phyloP scores from a whole-genome alignment of 768 basidiomycete species.

The Omphalotus guepiniiformis region DNA sequence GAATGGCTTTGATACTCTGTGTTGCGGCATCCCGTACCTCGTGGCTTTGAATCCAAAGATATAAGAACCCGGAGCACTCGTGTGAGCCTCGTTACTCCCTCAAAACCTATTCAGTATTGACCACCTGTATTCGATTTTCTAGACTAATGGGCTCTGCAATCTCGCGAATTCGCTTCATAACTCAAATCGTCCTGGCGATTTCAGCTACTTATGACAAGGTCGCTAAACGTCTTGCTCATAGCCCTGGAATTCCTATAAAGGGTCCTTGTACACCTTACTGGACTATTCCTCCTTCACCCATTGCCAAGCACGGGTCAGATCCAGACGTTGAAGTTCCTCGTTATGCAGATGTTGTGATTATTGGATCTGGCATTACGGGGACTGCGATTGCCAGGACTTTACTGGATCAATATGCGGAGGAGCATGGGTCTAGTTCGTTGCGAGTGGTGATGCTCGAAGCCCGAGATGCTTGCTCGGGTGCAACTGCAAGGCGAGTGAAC shows the following conservation, averaged over 20 bases:
- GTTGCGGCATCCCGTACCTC: too few species aligned
- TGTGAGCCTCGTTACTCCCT: too few species aligned
- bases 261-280: constrained; percentile 61
- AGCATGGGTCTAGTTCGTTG: constrained; percentile 18
- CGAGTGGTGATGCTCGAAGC: constrained; percentile 78
- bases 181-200: too few species aligned
- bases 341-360: constrained; percentile 63
- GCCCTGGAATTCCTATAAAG: constrained; percentile 53
- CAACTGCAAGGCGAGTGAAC: constrained; percentile 66
- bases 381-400: constrained; percentile 54
- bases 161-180: too few species aligned
- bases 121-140: too few species aligned
- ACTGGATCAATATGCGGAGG: constrained; percentile 28
- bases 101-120: too few species aligned
- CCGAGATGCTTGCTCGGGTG: constrained; percentile 69
- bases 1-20: too few species aligned
- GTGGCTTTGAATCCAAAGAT: too few species aligned
- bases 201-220: too few species aligned
- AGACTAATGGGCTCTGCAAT: too few species aligned
- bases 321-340: constrained; percentile 27
- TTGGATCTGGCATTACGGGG: constrained; percentile 79
- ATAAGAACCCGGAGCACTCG: too few species aligned
- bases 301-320: constrained; percentile 30
- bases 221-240: constrained; percentile 29
- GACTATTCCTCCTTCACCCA: constrained; percentile 49